Evolutionary conservation across 2,329 filamentous ascomycete species (phyloP).

Genomic region (Aspergillus sp.): DNA sequence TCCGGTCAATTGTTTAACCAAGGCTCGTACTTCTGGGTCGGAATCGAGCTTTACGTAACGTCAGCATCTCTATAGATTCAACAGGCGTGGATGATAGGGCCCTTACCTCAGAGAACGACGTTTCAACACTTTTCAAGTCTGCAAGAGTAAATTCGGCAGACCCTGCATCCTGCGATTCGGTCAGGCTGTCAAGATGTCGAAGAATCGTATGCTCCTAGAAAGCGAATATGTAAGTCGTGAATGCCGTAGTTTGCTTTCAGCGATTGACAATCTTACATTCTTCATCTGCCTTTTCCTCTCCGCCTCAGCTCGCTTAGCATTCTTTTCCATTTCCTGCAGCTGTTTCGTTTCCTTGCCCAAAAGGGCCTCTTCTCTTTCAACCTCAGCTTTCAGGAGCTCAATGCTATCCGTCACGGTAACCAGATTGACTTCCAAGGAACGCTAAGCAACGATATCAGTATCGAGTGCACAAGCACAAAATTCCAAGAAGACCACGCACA

Average conservation of each 20-base stretch:
- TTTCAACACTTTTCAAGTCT: constrained; percentile 16
- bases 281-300: constrained; percentile 35
- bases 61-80: constrained; percentile 6
- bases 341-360: constrained; percentile 34
- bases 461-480: neutral
- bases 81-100: neutral
- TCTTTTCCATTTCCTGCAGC: constrained; percentile 36
- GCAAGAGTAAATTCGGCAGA: constrained; percentile 22
- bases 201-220: constrained; percentile 35
- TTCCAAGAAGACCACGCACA: constrained; percentile 18
- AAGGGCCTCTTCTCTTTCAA: constrained; percentile 35
- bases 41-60: constrained; percentile 23
- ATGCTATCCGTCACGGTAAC: constrained; percentile 33
- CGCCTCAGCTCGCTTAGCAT: constrained; percentile 32
- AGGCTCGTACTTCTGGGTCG: constrained; percentile 28
- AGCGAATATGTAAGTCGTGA: constrained; percentile 10
- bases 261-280: constrained; percentile 23
- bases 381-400: constrained; percentile 34
- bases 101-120: constrained; percentile 28
- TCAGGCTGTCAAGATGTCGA: constrained; percentile 24
- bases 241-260: neutral
- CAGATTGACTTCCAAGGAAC: constrained; percentile 30
- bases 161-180: constrained; percentile 7
- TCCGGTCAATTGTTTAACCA: constrained; percentile 34
- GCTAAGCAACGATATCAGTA: constrained; percentile 18